These are phyloP conservation scores for Scheffersomyces ergatensis DNA, from an alignment of 805 yeast species.

Conservation along the genomic window DNA sequence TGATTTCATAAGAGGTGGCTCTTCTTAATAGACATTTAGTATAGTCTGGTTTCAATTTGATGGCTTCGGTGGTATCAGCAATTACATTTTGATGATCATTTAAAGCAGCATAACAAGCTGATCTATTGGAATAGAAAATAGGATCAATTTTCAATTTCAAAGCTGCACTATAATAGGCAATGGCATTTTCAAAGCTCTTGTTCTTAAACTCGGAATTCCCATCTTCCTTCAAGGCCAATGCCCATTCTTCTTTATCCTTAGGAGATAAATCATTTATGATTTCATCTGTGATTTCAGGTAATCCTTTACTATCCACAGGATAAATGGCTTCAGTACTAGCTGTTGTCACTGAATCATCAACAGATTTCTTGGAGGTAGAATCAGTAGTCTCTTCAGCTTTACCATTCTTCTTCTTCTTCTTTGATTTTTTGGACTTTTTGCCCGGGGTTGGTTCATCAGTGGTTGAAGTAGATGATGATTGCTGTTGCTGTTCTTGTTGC, in stretches of 20 bases:
- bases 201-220: conserved; percentile 79
- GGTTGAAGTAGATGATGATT: conserved; percentile 7
- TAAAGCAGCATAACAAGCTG: conserved; percentile 90
- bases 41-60: conserved; percentile 84
- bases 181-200: conserved; percentile 72
- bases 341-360: conserved; percentile 21
- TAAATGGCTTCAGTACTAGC: conserved; percentile 23
- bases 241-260: conserved; percentile 59
- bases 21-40: conserved; percentile 90
- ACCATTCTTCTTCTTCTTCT: conserved; percentile 43
- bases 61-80: conserved; percentile 83
- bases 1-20: conserved; percentile 84
- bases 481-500: neutral
- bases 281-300: conserved; percentile 55
- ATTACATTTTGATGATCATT: conserved; percentile 80
- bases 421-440: conserved; percentile 41
- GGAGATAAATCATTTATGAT: conserved; percentile 42
- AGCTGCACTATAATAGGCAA: conserved; percentile 77
- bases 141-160: conserved; percentile 76
- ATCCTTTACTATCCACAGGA: conserved; percentile 55
- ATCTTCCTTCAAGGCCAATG: conserved; percentile 78
- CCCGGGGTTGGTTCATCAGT: conserved; percentile 10
- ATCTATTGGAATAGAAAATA: conserved; percentile 89
- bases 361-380: conserved; percentile 10
- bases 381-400: conserved; percentile 7